phyloP scores from a whole-genome alignment of 768 basidiomycete genomes.

The Termitomyces sp. region DNA sequence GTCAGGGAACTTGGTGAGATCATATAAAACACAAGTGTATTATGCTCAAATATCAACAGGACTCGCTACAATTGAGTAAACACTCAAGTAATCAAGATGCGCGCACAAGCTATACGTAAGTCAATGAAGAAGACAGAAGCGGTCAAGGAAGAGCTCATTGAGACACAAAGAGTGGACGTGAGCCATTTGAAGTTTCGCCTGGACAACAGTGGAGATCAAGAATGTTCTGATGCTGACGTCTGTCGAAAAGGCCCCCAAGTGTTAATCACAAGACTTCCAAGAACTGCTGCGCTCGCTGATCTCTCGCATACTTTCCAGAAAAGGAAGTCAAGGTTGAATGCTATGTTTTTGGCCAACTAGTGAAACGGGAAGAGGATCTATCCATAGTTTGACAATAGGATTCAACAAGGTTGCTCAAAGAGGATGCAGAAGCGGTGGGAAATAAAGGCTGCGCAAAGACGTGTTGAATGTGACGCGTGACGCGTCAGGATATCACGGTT shows the following conservation, averaged over 20 bases:
- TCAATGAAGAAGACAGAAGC: too few species aligned
- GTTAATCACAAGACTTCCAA: not conserved
- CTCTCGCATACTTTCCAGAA: not conserved
- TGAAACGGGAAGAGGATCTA: not conserved
- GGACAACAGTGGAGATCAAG: not conserved
- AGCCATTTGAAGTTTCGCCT: not conserved
- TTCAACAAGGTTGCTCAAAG: not conserved
- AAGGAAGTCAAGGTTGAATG: not conserved
- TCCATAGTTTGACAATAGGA: not conserved
- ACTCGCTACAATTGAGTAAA: not conserved
- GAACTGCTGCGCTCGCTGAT: not conserved
- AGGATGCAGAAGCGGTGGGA: not conserved
- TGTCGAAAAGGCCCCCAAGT: not conserved
- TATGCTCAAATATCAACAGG: not conserved
- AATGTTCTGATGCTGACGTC: not conserved
- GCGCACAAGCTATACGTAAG: too few species aligned
- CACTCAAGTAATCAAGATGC: too few species aligned
- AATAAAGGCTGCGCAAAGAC: not conserved
- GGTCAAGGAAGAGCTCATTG: not conserved
- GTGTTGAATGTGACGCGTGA: not conserved
- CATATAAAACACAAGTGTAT: too few species aligned
- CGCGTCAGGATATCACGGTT: not conserved
- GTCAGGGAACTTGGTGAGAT: not conserved
- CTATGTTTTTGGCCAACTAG: not conserved
- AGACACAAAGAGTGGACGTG: not conserved